These are phyloP conservation scores for Solanum chilense DNA, from an alignment of 257 asterid genomes.

Conservation along the genomic window DNA sequence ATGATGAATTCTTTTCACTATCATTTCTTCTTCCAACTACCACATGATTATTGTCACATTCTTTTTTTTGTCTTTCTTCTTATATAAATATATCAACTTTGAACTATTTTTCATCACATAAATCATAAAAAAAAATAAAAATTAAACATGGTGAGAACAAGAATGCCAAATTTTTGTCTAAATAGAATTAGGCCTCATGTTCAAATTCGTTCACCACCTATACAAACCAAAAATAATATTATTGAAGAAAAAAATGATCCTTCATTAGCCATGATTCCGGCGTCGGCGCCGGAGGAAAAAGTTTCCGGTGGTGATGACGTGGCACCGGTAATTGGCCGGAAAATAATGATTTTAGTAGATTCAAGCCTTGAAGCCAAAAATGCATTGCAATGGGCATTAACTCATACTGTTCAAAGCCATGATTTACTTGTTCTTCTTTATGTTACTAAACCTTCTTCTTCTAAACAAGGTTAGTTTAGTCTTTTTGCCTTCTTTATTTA, in stretches of 20 bases:
- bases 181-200: conserved; percentile 65
- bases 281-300: background rate
- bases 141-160: conserved; percentile 31
- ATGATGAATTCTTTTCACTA: background rate
- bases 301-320: background rate
- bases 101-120: background rate
- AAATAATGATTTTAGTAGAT: conserved; percentile 70
- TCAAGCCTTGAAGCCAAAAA: conserved; percentile 48
- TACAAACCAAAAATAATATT: conserved; percentile 10
- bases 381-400: conserved; percentile 71
- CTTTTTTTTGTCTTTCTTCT: background rate
- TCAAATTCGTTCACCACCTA: conserved; percentile 46
- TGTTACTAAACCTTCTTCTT: conserved; percentile 20
- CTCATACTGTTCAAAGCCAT: conserved; percentile 58
- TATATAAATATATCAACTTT: conserved; percentile 9
- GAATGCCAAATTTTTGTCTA: conserved; percentile 61
- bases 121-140: background rate
- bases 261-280: background rate
- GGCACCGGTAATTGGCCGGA: conserved; percentile 33
- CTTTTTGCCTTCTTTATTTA: background rate
- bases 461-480: conserved; percentile 39
- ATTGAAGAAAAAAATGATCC: background rate
- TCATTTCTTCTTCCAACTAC: background rate
- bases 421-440: conserved; percentile 51
- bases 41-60: conserved; percentile 3